Evolutionary conservation across 116 monocot species (phyloP).

Genomic region (Iris pallida): DNA sequence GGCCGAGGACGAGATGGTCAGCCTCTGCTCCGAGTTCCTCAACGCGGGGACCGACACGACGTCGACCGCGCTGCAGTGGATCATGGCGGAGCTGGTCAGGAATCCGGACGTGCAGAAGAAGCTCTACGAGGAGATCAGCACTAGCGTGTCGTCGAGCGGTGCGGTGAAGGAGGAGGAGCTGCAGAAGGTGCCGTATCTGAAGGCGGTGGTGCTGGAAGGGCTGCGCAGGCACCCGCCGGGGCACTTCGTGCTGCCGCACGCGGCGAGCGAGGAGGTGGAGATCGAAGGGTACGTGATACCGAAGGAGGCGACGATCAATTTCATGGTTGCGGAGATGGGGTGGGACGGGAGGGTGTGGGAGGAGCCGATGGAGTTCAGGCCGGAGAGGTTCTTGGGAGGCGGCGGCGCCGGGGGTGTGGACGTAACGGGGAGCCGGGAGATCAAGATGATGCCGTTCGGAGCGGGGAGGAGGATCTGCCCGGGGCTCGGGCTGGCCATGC

Average conservation of each 20-base stretch:
- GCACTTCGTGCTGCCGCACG: conserved; percentile 14
- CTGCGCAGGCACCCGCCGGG: conserved; percentile 10
- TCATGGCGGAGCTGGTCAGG: conserved; percentile 21
- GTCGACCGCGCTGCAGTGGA: conserved; percentile 20
- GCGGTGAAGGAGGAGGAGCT: conserved; percentile 5
- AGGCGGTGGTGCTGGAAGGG: conserved; percentile 13
- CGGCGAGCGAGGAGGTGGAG: conserved; percentile 5
- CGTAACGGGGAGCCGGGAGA: conserved; percentile 12
- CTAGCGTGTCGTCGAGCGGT: background rate
- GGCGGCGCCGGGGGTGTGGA: conserved; percentile 4
- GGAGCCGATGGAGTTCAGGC: conserved; percentile 13
- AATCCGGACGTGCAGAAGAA: conserved; percentile 10
- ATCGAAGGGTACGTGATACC: conserved; percentile 14
- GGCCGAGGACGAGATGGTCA: conserved; percentile 14
- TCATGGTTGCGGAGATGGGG: conserved; percentile 17
- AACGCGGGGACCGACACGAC: conserved; percentile 15
- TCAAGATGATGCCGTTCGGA: conserved; percentile 21
- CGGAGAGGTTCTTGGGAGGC: conserved; percentile 11
- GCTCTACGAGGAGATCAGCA: conserved; percentile 3
- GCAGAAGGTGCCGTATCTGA: conserved; percentile 11
- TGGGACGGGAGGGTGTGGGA: conserved; percentile 16
- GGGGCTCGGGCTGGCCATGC: conserved; percentile 11
- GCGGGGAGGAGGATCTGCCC: conserved; percentile 19
- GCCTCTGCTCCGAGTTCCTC: conserved; percentile 22
- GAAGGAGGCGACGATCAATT: conserved; percentile 12